Evolutionary conservation across 2,329 filamentous ascomycete species (phyloP), one percentile per base, ranked within the genome.

Genomic region (Huntiella savannae): DNA sequence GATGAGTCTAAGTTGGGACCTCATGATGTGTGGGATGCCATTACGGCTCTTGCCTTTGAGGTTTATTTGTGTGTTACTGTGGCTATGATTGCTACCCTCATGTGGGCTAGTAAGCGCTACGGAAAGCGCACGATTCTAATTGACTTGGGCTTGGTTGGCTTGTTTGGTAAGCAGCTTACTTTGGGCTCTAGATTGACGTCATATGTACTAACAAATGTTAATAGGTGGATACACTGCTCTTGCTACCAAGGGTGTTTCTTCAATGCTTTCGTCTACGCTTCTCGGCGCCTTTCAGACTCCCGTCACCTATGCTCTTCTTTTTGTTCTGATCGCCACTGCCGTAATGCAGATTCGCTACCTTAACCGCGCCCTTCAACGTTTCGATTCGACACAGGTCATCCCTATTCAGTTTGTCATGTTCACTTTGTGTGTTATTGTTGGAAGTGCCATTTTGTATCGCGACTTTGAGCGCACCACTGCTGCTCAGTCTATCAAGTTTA

Each of bases 381-480:
- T 96, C 64, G 85, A 95, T 60, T 94, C 91, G 5, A 98, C 91
- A 0, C 86, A 95, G 59, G 91, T 98, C 54, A 98, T 98, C 52
- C 91, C 91, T 0, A 91, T 91, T 11, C 91, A 98, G 57, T 98
- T 98, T 55, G 91, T 98, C 43, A 74, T 92, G 52, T 98, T 98
- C 60, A 98, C 91, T 0, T 69, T 98, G 5, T 93, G 83, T 4
- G 91, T 96, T 52, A 96, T 98, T 54, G 70, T 94, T 44, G 91
- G 91, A 48, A 95, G 87, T 55, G 88, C 88, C 1, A 71, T 98
- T 6, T 65, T 98, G 4, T 98, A 96, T 59, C 79, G 88, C 43
- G 91, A 98, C 60, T 98, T 98, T 56, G 83, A 96, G 60, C 78
- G 81, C 37, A 82, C 84, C 5, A 82, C 77, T 0, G 63, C 70